These are phyloP conservation scores for Periconia macrospinosa DNA, from an alignment of 2,329 filamentous ascomycete species.

Conservation along the genomic window DNA sequence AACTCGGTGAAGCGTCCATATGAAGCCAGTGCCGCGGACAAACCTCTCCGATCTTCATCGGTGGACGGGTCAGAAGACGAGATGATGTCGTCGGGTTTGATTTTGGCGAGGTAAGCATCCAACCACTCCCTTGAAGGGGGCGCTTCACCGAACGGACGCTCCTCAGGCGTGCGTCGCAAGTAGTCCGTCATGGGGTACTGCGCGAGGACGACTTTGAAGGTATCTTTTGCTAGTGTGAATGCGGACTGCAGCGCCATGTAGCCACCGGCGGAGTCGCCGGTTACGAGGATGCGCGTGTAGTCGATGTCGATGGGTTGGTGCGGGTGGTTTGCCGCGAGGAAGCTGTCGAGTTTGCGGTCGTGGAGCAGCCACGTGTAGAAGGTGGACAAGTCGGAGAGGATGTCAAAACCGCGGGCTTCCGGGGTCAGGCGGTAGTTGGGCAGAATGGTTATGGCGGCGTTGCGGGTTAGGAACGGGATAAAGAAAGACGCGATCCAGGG, in stretches of 20 bases:
- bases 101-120: slow-evolving; percentile 21
- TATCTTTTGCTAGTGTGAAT: slow-evolving; percentile 18
- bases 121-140: slow-evolving; percentile 16
- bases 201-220: slow-evolving; percentile 24
- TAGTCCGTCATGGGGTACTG: slow-evolving; percentile 35
- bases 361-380: slow-evolving; percentile 50
- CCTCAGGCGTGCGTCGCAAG: slow-evolving; percentile 4
- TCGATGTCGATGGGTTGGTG: slow-evolving; percentile 19
- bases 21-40: slow-evolving; percentile 20
- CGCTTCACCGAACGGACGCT: slow-evolving; percentile 4
- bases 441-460: slow-evolving; percentile 50
- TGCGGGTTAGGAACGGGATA: slow-evolving; percentile 43
- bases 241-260: slow-evolving; percentile 41
- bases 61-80: slow-evolving; percentile 21
- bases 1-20: slow-evolving; percentile 28
- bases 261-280: slow-evolving; percentile 45
- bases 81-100: slow-evolving; percentile 21
- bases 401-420: slow-evolving; percentile 50
- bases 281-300: slow-evolving; percentile 27
- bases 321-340: slow-evolving; percentile 24
- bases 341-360: not conserved
- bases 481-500: slow-evolving; percentile 37
- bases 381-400: slow-evolving; percentile 51
- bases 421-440: slow-evolving; percentile 58
- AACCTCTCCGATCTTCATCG: slow-evolving; percentile 5